phyloP scores from a whole-genome alignment of 257 asterid genomes.

The Solanum chiquidenum region DNA sequence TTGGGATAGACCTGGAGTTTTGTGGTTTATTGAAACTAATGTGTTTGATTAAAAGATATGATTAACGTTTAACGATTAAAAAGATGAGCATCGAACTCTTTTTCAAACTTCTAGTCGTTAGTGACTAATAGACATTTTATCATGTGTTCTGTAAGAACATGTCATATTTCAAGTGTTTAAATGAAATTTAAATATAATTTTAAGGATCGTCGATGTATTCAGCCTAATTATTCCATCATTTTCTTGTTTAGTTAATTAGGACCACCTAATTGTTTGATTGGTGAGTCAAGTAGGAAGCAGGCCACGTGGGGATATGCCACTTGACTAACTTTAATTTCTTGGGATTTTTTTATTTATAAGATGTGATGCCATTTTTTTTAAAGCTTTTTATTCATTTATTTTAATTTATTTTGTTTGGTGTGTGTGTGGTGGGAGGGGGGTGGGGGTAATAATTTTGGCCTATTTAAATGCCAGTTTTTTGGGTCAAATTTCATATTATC shows the following conservation, averaged over 20 bases:
- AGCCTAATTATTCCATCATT: not conserved
- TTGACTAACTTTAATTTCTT: not conserved
- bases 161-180: not conserved
- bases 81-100: not conserved
- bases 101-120: too few species aligned
- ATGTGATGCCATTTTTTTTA: not conserved
- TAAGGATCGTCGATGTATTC: not conserved
- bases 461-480: not conserved
- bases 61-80: too few species aligned
- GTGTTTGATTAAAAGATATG: not conserved
- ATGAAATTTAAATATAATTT: not conserved
- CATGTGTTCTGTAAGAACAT: not conserved
- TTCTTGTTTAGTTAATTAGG: not conserved
- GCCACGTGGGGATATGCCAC: conserved; percentile 11
- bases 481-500: not conserved
- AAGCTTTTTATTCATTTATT: not conserved
- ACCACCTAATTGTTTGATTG: not conserved
- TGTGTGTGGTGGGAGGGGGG: too few species aligned
- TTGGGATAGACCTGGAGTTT: not conserved
- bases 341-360: too few species aligned
- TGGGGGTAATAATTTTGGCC: not conserved
- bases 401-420: not conserved
- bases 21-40: not conserved
- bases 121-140: not conserved
- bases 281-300: not conserved